These are phyloP conservation scores for Leccinum fuscescens DNA, from an alignment of 1,284 basidiomycete genomes.

Conservation along the genomic window DNA sequence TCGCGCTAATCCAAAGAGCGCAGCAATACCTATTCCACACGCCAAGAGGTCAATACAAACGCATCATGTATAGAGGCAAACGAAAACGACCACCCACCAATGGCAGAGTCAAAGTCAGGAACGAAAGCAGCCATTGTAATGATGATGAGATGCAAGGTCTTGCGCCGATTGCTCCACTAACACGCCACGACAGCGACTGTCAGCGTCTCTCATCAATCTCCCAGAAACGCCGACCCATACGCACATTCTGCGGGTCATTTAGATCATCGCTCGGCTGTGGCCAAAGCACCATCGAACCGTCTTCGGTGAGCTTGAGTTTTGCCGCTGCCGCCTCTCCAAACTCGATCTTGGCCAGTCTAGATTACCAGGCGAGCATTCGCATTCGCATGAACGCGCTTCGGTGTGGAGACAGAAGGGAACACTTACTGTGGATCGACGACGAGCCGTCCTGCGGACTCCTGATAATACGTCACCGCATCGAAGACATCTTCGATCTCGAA, in stretches of 20 bases:
- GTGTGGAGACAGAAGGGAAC: background rate
- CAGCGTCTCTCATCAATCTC: background rate
- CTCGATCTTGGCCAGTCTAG: constrained; percentile 52
- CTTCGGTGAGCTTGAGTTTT: constrained; percentile 46
- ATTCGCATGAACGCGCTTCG: background rate
- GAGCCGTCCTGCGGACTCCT: constrained; percentile 56
- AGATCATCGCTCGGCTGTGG: constrained; percentile 54
- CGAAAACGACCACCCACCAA: constrained; percentile 34
- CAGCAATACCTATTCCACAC: constrained; percentile 45
- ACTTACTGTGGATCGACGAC: constrained; percentile 60
- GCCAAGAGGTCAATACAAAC: background rate
- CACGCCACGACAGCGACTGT: background rate
- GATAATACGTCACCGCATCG: constrained; percentile 51
- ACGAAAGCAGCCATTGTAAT: constrained; percentile 51
- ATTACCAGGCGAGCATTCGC: background rate
- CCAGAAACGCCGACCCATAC: constrained; percentile 1
- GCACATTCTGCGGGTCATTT: constrained; percentile 56
- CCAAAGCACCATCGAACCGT: constrained; percentile 54
- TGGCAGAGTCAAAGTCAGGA: constrained; percentile 55
- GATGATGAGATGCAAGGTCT: constrained; percentile 48
- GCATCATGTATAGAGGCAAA: background rate
- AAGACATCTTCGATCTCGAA: constrained; percentile 21
- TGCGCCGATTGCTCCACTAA: constrained; percentile 45
- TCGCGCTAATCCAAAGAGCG: constrained; percentile 49
- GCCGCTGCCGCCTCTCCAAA: constrained; percentile 48